Evolutionary conservation across 768 basidiomycete species (phyloP).

Genomic region (Kwoniella shandongensis): DNA sequence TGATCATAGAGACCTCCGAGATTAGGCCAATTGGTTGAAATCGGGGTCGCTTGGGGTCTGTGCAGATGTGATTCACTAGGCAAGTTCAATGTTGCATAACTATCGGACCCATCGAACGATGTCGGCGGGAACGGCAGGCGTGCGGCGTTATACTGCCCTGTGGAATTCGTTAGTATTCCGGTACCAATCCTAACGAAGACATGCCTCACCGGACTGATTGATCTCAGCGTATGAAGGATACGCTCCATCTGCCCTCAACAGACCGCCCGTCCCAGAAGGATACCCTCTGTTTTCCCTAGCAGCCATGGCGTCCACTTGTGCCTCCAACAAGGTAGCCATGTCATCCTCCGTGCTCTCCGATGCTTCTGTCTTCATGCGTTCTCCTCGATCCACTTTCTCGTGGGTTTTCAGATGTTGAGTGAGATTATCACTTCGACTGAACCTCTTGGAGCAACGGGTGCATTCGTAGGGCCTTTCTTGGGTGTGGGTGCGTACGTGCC

Average conservation of each 20-base stretch:
- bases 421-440: conserved; percentile 85
- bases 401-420: conserved; percentile 84
- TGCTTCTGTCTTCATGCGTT: conserved; percentile 37
- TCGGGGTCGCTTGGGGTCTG: too few species aligned
- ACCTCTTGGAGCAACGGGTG: conserved; percentile 71
- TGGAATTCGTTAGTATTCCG: background rate
- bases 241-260: too few species aligned
- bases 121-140: background rate
- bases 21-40: background rate
- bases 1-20: background rate
- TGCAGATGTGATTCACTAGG: too few species aligned
- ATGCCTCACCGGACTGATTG: too few species aligned
- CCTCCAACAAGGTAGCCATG: conserved; percentile 33
- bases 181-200: too few species aligned
- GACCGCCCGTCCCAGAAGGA: background rate
- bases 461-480: conserved; percentile 83
- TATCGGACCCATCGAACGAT: background rate
- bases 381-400: conserved; percentile 55
- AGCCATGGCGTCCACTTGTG: conserved; percentile 43
- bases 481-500: conserved; percentile 85
- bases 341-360: conserved; percentile 40
- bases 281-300: conserved; percentile 19
- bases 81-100: background rate
- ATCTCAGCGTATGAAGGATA: too few species aligned
- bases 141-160: background rate